Evolutionary conservation across 805 yeast genomes (phyloP), one percentile per base, ranked within the genome.

Genomic region (Torulaspora maleeae): DNA sequence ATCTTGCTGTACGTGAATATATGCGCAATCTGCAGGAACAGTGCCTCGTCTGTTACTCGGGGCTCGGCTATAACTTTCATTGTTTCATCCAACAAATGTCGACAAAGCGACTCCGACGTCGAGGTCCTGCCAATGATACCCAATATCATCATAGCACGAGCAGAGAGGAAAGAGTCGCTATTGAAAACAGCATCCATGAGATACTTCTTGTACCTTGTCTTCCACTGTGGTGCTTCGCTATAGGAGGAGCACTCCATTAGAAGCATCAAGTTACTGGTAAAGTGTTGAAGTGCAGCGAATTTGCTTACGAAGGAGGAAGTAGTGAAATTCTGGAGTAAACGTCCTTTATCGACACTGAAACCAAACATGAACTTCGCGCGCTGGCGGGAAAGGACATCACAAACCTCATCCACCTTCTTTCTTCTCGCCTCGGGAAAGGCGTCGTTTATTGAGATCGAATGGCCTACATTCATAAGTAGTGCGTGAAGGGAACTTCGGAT

Each of bases 351-450:
- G 58, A 85, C 76, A 5, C 79, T 80, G 50, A 83, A 69, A 0
- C 91, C 91, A 65, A 83, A 83, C 45, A 85, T 66, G 72, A 83
- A 74, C 51, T 77, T 79, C 12, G 80, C 78, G 55, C 87, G 71
- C 39, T 82, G 86, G n/a, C 83, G 79, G 41, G 72, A 66, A 38
- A 72, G 66, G 10, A 58, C 60, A 5, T 51, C 58, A 15, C 67
- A 74, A 2, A 81, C 72, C 1, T 69, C 66, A 41, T 74, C 73
- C 16, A 86, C 71, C 9, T 70, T 60, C 2, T 58, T 53, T 47
- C 67, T 69, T 28, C 70, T 69, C 3, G 59, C 59, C 2, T 54
- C 61, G 1, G 78, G 61, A n/a, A 84, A 60, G 17, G 69, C 68
- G 1, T 79, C 80, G 48, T 77, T 80, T 15, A 79, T 74, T 11